Evolutionary conservation across 495 filamentous ascomycete species (phyloP).

Genomic region (Trichoderma asperelloides): DNA sequence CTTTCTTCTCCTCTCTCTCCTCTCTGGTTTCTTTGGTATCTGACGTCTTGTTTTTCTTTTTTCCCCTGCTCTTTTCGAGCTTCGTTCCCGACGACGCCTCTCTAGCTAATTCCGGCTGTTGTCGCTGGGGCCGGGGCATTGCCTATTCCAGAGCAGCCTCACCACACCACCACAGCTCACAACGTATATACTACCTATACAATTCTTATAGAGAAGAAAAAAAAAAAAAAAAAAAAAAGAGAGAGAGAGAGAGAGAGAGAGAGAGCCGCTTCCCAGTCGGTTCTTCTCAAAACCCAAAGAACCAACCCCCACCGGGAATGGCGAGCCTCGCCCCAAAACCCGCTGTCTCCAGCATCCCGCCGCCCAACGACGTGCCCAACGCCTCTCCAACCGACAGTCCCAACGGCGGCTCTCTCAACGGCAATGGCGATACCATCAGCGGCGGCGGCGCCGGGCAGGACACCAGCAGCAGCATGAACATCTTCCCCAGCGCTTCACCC

Average conservation of each 20-base stretch:
- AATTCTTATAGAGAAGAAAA: too few relatives aligned
- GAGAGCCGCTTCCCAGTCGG: too few relatives aligned
- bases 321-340: too few relatives aligned
- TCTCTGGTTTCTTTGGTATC: too few relatives aligned
- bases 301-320: too few relatives aligned
- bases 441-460: not conserved
- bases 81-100: not conserved
- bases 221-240: too few relatives aligned
- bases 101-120: not conserved
- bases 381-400: not conserved
- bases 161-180: too few relatives aligned
- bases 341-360: too few relatives aligned
- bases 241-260: too few relatives aligned
- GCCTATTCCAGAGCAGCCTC: not conserved
- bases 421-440: not conserved
- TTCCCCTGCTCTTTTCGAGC: not conserved
- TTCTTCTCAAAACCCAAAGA: too few relatives aligned
- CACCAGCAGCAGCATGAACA: not conserved
- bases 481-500: not conserved
- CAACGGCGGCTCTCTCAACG: not conserved
- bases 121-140: not conserved
- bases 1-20: not conserved
- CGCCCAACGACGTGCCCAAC: not conserved
- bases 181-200: too few relatives aligned
- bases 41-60: not conserved